Evolutionary conservation across 345 rosid species (phyloP).

Genomic region (Schrenkiella parvula): DNA sequence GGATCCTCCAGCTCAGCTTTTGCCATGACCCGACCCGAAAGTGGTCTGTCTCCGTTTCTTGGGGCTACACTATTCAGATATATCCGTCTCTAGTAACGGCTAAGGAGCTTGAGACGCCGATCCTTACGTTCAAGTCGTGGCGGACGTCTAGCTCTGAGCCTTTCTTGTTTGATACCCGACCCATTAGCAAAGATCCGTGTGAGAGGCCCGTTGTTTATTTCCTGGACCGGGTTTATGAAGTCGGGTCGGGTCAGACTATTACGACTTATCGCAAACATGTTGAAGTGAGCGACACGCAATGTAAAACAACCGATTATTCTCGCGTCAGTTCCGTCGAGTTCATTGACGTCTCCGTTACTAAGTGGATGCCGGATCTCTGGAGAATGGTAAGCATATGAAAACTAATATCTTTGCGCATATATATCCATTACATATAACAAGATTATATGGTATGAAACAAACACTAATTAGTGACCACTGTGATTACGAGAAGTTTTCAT

Average conservation of each 20-base stretch:
- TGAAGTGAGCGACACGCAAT: conserved; percentile 32
- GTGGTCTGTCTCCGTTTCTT: conserved; percentile 75
- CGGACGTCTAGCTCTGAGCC: conserved; percentile 59
- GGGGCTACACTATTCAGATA: conserved; percentile 82
- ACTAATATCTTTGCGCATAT: not conserved
- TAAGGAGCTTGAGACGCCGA: conserved; percentile 55
- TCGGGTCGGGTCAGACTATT: conserved; percentile 36
- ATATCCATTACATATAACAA: not conserved
- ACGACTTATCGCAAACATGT: conserved; percentile 49
- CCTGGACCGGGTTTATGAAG: conserved; percentile 44
- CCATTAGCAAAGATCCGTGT: conserved; percentile 49
- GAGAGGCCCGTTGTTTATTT: conserved; percentile 60
- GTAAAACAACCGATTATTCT: conserved; percentile 37
- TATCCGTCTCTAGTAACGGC: conserved; percentile 55
- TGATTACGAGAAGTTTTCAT: too few species aligned
- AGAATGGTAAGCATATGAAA: conserved; percentile 43
- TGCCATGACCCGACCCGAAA: conserved; percentile 59
- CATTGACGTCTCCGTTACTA: conserved; percentile 43
- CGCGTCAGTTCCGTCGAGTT: conserved; percentile 36
- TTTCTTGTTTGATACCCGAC: conserved; percentile 67
- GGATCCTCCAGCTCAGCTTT: conserved; percentile 69
- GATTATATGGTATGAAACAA: not conserved
- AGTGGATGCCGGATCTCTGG: conserved; percentile 50
- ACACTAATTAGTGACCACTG: too few species aligned
- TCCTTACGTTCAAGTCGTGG: conserved; percentile 71